A percentile compares a stretch with the other conserved stretches of the same genome.
Conservation (phyloP, 2,329 filamentous ascomycete genomes). For the Xylaria sp. region DNA sequence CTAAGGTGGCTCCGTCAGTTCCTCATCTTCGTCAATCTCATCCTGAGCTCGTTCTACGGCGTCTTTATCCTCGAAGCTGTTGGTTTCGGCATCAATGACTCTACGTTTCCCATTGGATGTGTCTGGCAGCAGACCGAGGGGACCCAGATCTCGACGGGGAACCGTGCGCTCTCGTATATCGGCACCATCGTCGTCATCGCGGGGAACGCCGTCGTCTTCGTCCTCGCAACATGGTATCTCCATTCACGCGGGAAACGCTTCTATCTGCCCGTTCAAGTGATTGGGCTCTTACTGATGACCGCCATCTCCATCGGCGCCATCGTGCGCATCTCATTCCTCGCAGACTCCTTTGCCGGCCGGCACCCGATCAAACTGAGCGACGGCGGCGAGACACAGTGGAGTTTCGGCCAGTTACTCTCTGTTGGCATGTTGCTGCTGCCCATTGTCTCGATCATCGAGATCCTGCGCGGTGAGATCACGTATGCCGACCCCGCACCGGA, state of each 20-base stretch:
- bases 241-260: constrained; percentile 51
- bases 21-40: constrained; percentile 61
- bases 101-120: constrained; percentile 55
- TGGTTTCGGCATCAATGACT: constrained; percentile 44
- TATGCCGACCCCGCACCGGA: constrained; percentile 28
- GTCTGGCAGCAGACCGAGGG: constrained; percentile 46
- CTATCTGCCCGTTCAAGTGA: constrained; percentile 49
- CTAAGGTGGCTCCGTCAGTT: constrained; percentile 60
- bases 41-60: constrained; percentile 51
- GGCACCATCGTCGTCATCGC: constrained; percentile 59
- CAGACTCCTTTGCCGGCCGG: constrained; percentile 52
- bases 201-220: constrained; percentile 54
- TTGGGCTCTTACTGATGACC: constrained; percentile 50
- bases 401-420: constrained; percentile 58
- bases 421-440: constrained; percentile 56
- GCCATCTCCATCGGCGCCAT: constrained; percentile 56
- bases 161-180: constrained; percentile 45
- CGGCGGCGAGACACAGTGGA: constrained; percentile 52
- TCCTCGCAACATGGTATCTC: constrained; percentile 58
- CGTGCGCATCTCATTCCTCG: constrained; percentile 50
- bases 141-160: constrained; percentile 34
- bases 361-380: constrained; percentile 48
- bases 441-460: constrained; percentile 54
- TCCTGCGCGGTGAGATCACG: constrained; percentile 44
- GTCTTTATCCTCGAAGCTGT: constrained; percentile 53